Percentiles rank a stretch among this genome's conserved stretches.
Evolutionary conservation across 139 green algal genomes (phyloP).

Genomic region (Chlorokybus atmophyticus): DNA sequence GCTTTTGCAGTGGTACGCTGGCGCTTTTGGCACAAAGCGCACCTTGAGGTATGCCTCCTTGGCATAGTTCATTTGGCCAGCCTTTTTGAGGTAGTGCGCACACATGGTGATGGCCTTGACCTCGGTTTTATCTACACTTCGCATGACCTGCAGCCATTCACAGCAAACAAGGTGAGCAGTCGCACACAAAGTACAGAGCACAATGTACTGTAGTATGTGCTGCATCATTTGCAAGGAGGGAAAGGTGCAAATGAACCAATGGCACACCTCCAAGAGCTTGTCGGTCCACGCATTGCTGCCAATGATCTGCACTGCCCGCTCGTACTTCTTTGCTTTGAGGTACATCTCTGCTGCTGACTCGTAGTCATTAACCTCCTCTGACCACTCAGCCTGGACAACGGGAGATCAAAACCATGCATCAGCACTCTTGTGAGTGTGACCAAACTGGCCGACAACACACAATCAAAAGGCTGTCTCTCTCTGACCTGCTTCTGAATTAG

Average conservation of each 20-base stretch:
- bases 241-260: no score
- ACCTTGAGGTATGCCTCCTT: constrained; percentile 58
- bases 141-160: no score
- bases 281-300: constrained; percentile 48
- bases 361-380: constrained; percentile 62
- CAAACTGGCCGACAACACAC: no score
- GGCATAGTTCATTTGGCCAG: constrained; percentile 38
- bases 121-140: constrained; percentile 35
- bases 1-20: no score
- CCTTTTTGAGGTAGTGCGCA: constrained; percentile 23
- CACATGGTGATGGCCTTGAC: constrained; percentile 17
- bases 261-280: constrained; percentile 47
- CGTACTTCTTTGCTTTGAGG: constrained; percentile 55
- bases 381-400: constrained; percentile 72
- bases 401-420: no score
- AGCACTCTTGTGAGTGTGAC: no score
- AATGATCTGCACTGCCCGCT: constrained; percentile 52
- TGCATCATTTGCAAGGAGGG: no score
- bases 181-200: no score
- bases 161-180: no score
- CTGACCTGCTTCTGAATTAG: constrained; percentile 58
- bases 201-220: no score
- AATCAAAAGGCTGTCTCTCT: no score
- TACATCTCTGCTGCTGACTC: constrained; percentile 68
- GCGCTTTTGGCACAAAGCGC: no score